Conservation (phyloP, 129 eudicot genomes). For the Tagetes patula region DNA sequence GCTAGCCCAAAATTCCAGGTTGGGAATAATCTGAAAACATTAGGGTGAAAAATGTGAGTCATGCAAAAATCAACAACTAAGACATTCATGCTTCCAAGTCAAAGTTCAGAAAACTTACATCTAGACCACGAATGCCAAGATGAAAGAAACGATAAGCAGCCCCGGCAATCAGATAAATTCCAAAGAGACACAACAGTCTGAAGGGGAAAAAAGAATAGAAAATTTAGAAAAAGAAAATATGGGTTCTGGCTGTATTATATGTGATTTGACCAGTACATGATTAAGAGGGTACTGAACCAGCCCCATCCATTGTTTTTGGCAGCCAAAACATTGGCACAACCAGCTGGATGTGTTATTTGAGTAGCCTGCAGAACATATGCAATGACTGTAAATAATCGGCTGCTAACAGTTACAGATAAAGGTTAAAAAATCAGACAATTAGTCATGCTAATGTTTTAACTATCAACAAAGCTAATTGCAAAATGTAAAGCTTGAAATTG, state of each 20-base stretch:
- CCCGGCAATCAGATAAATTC: slow-evolving; percentile 69
- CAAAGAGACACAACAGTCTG: slow-evolving; percentile 71
- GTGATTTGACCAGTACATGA: slow-evolving; percentile 44
- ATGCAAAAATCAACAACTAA: background rate
- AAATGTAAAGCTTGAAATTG: background rate
- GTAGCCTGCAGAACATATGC: slow-evolving; percentile 55
- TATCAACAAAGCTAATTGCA: background rate
- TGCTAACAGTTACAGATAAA: slow-evolving; percentile 9
- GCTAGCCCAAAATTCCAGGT: slow-evolving; percentile 89
- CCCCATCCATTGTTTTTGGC: slow-evolving; percentile 68
- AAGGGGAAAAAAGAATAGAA: slow-evolving; percentile 11
- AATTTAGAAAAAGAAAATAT: slow-evolving; percentile 9
- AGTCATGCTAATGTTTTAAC: background rate
- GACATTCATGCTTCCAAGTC: background rate
- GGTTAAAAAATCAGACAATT: background rate
- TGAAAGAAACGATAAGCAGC: slow-evolving; percentile 64
- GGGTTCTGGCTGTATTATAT: slow-evolving; percentile 1
- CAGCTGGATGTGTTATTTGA: slow-evolving; percentile 74
- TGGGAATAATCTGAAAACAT: slow-evolving; percentile 66
- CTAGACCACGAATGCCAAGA: slow-evolving; percentile 74
- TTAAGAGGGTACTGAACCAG: slow-evolving; percentile 67
- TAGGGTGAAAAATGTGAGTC: background rate
- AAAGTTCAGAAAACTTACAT: slow-evolving; percentile 49
- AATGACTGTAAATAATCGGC: background rate
- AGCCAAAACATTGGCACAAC: slow-evolving; percentile 70